A percentile compares a stretch with the other conserved stretches of the same genome.
These are phyloP conservation scores for Cyberlindnera japonica DNA, from an alignment of 805 yeast species.

Conservation along the genomic window DNA sequence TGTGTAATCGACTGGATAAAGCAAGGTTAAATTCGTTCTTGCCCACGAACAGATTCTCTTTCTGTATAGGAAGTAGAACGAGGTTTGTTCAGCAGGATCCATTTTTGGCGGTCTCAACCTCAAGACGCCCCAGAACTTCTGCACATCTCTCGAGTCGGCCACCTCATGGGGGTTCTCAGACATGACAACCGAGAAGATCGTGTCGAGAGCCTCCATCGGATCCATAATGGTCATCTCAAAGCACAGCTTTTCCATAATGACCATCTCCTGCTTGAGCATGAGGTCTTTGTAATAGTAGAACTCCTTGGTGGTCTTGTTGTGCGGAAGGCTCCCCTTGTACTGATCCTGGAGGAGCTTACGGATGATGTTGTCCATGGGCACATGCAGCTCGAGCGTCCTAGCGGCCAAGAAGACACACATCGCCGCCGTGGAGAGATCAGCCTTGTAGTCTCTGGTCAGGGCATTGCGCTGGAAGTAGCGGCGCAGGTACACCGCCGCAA, in stretches of 20 bases:
- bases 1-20: slow-evolving; percentile 13
- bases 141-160: background rate
- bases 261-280: slow-evolving; percentile 16
- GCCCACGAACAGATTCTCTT: slow-evolving; percentile 6
- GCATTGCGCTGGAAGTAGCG: slow-evolving; percentile 21
- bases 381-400: slow-evolving; percentile 19
- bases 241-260: slow-evolving; percentile 24
- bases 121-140: slow-evolving; percentile 4
- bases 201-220: slow-evolving; percentile 13
- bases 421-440: slow-evolving; percentile 1
- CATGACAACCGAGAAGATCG: slow-evolving; percentile 1
- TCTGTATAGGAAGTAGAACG: background rate
- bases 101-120: background rate
- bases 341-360: background rate
- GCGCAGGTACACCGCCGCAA: slow-evolving; percentile 15
- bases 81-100: no score
- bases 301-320: slow-evolving; percentile 5
- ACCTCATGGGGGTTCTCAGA: slow-evolving; percentile 7
- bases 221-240: slow-evolving; percentile 22
- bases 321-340: no score
- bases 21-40: slow-evolving; percentile 16
- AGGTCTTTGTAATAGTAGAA: slow-evolving; percentile 19
- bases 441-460: slow-evolving; percentile 1
- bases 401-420: slow-evolving; percentile 20
- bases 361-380: slow-evolving; percentile 5